phyloP scores from a whole-genome alignment of 208 protist species.

The Herpetomonas tarakana region DNA sequence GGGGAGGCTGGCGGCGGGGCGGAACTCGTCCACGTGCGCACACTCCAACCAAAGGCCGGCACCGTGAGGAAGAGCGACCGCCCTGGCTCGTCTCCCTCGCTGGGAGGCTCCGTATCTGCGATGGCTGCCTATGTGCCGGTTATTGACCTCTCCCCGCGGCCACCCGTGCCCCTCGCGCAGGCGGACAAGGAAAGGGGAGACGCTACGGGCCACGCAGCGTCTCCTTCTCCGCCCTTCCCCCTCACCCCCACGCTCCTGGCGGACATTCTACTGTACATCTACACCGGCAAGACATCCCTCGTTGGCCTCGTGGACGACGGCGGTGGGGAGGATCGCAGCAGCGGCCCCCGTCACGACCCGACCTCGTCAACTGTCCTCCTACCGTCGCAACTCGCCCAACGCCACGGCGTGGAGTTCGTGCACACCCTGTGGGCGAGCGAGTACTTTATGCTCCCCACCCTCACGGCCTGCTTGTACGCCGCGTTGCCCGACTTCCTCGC shows the following conservation, averaged over 20 bases:
- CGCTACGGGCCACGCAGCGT: not conserved
- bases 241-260: not conserved
- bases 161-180: too few species aligned
- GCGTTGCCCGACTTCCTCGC: not conserved
- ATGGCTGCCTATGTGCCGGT: not conserved
- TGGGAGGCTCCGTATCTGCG: too few species aligned
- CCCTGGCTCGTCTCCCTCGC: too few species aligned
- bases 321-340: not conserved
- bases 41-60: not conserved
- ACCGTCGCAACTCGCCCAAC: not conserved
- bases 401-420: not conserved
- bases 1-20: not conserved
- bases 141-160: not conserved
- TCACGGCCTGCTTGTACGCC: not conserved
- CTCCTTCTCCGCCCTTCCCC: not conserved
- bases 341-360: not conserved
- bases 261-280: not conserved
- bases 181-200: not conserved
- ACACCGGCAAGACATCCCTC: not conserved
- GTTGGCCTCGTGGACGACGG: not conserved
- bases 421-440: not conserved
- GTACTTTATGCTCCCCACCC: not conserved
- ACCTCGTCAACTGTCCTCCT: not conserved
- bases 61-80: not conserved
- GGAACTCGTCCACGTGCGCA: not conserved